Evolutionary conservation across 192 early-diverging fungal species (phyloP).

Genomic region (Coemansia sp.): DNA sequence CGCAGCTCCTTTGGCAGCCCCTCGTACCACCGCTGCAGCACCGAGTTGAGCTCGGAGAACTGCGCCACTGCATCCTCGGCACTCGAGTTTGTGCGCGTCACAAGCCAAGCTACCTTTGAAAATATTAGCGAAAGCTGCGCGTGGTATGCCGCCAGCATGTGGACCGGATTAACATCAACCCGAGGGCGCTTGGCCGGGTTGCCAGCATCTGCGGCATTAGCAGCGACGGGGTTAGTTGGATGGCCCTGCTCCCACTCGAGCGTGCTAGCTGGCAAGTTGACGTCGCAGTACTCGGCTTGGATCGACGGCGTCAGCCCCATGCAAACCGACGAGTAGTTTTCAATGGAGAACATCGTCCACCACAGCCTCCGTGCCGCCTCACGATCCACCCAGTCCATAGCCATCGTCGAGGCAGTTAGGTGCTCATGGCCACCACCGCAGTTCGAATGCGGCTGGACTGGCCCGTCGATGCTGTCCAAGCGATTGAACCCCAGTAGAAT

Average conservation of each 20-base stretch:
- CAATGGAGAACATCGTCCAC: slow-evolving; percentile 55
- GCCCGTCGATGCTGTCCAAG: slow-evolving; percentile 50
- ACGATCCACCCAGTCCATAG: slow-evolving; percentile 53
- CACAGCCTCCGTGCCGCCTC: slow-evolving; percentile 55
- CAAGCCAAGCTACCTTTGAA: slow-evolving; percentile 58
- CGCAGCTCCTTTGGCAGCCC: slow-evolving; percentile 56
- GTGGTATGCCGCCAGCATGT: slow-evolving; percentile 51
- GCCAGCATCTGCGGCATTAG: neutral
- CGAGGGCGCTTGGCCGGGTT: slow-evolving; percentile 30
- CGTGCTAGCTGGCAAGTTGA: slow-evolving; percentile 43
- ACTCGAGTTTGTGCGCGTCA: slow-evolving; percentile 38
- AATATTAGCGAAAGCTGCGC: slow-evolving; percentile 56
- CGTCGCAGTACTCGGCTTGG: slow-evolving; percentile 56
- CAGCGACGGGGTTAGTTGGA: slow-evolving; percentile 6
- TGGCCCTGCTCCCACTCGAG: slow-evolving; percentile 42
- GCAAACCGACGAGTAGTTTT: slow-evolving; percentile 56
- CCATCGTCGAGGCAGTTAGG: slow-evolving; percentile 21
- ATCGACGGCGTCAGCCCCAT: slow-evolving; percentile 54
- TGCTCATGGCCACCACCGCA: slow-evolving; percentile 26
- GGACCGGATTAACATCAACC: slow-evolving; percentile 26
- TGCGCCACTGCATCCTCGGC: slow-evolving; percentile 43
- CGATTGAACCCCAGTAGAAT: slow-evolving; percentile 53
- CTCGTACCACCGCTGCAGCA: slow-evolving; percentile 56
- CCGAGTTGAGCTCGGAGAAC: slow-evolving; percentile 54
- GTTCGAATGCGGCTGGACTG: slow-evolving; percentile 25